Evolutionary conservation across 176 grass and related monocot genomes (phyloP).

Genomic region (Dendrocalamus sinicus): DNA sequence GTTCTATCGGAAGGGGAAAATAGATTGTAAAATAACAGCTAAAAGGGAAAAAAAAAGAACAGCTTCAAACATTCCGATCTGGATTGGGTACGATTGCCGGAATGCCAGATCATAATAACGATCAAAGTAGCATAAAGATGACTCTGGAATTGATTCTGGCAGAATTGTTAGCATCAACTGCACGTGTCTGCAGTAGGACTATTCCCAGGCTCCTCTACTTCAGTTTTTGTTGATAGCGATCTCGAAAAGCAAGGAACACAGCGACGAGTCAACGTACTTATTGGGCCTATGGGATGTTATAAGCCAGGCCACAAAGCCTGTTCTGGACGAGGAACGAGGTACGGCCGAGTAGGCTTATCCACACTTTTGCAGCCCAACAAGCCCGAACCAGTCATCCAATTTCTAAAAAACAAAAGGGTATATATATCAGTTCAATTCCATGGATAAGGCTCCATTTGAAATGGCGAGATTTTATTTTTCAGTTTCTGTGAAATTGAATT

Average conservation of each 20-base stretch:
- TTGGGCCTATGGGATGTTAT: too few species aligned
- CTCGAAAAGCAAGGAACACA: neutral
- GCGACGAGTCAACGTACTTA: neutral
- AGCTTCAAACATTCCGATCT: neutral
- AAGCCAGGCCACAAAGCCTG: neutral
- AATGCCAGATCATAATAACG: constrained; percentile 8
- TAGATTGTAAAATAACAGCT: neutral
- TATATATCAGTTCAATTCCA: too few species aligned
- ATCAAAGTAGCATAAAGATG: neutral
- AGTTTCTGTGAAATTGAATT: too few species aligned
- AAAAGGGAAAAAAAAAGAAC: too few species aligned
- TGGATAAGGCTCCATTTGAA: too few species aligned
- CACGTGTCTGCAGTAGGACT: neutral
- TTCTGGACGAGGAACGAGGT: neutral
- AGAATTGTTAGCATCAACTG: neutral
- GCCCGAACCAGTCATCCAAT: neutral
- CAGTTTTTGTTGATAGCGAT: neutral
- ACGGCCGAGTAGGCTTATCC: neutral
- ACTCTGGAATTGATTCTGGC: neutral
- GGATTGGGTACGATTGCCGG: neutral
- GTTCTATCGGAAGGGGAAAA: neutral
- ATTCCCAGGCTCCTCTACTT: neutral
- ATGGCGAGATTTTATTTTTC: too few species aligned
- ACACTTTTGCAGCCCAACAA: neutral
- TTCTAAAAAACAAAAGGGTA: neutral